phyloP scores from a whole-genome alignment of 345 rosid species.

The Lepidium aucheri region DNA sequence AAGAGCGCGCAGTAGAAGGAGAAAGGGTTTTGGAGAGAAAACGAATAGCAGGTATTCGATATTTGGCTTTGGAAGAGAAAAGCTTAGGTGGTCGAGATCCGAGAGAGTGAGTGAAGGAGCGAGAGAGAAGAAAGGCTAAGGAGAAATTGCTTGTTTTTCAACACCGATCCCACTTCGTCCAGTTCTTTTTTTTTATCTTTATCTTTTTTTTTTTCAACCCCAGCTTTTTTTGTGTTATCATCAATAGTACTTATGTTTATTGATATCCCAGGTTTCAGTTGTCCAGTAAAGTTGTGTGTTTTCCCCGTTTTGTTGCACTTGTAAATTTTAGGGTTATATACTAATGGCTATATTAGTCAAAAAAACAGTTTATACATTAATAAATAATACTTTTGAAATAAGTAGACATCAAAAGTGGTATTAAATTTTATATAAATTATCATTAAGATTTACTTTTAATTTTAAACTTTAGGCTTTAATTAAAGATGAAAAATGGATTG shows the following conservation, averaged over 20 bases:
- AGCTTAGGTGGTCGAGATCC: not conserved
- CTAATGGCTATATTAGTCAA: not conserved
- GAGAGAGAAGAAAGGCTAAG: constrained; percentile 15
- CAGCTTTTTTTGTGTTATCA: not conserved
- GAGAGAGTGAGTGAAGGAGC: constrained; percentile 3
- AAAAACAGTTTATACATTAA: too few relatives aligned
- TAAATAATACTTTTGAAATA: too few relatives aligned
- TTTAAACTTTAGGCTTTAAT: too few relatives aligned
- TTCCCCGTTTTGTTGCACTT: too few relatives aligned
- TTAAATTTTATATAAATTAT: too few relatives aligned
- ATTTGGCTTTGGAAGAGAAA: constrained; percentile 8
- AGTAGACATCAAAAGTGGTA: too few relatives aligned
- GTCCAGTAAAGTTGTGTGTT: not conserved
- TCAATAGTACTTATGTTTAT: not conserved
- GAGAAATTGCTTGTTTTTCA: not conserved
- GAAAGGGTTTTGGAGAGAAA: constrained; percentile 6
- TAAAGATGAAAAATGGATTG: too few relatives aligned
- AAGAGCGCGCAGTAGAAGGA: not conserved
- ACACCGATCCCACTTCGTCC: constrained; percentile 1
- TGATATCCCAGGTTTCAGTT: not conserved
- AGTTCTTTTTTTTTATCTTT: not conserved
- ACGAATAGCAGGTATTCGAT: constrained; percentile 16
- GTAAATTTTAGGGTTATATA: too few relatives aligned
- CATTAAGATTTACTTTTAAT: too few relatives aligned
- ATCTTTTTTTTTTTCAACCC: not conserved